Evolutionary conservation across 2,329 filamentous ascomycete genomes (phyloP), one percentile per base, ranked within the genome.

Genomic region (Cladosporium cucumerinum): DNA sequence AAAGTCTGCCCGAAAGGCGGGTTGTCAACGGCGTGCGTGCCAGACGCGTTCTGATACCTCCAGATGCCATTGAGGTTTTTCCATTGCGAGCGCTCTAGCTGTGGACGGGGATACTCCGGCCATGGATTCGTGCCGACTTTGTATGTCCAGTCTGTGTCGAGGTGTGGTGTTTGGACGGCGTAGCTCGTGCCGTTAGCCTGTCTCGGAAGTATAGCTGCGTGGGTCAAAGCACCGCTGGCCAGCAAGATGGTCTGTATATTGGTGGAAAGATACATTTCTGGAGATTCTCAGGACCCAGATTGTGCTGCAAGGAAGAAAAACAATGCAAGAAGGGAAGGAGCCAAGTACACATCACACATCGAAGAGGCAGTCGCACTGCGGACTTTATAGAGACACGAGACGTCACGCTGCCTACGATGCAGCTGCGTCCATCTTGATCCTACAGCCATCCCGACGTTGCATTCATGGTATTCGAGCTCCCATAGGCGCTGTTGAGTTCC

Each of bases 11-110:
- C 78, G 65, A 81, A 80, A 0, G 82, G 80, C 1, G 81, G 82
- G n/a, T 65, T 72, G 1, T 75, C 65, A 18, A 78, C 68, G 4
- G 77, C 79, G 30, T 73, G 70, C 6, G 76, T 67, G 32, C 71
- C 70, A 3, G 72, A 69, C 0, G 79, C 79, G 66, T 84, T 72
- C 48, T 78, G 77, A 72, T 79, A 86, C 3, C 81, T 82, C 84
- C 84, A 86, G 36, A 86, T 78, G 0, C 84, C 84, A 65, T 85
- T 85, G 16, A 85, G 73, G 46, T 75, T 84, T 70, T 81, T 72
- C 83, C 83, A 86, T 26, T 73, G 70, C 8, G 82, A 76, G 6
- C 83, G 81, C 46, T 78, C 78, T 14, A 85, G 81, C 69, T 83
- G 82, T 1, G 84, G 84, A 0, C 83, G 80, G 6, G 84, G 84